Conservation (phyloP, 2,329 filamentous ascomycete species). For the Didymellaceae sp. region DNA sequence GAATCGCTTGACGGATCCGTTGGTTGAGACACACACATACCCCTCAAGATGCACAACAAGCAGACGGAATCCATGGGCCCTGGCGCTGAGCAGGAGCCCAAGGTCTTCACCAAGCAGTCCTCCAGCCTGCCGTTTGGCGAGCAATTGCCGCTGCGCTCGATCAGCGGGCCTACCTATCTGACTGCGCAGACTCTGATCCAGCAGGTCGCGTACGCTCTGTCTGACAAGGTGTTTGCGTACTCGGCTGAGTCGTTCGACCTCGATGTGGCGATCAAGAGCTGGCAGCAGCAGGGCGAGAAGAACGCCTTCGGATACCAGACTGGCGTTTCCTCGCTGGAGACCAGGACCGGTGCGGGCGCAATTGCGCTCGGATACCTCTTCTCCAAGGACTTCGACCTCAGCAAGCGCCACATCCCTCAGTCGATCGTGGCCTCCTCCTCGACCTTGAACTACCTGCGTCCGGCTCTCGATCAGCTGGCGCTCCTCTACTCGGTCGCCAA, state of each 20-base stretch:
- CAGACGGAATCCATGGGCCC: constrained; percentile 47
- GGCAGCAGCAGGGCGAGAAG: constrained; percentile 71
- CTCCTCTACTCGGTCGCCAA: constrained; percentile 90
- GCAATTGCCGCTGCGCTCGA: constrained; percentile 60
- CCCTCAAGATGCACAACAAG: constrained; percentile 48
- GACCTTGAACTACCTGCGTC: constrained; percentile 78
- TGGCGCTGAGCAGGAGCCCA: constrained; percentile 41
- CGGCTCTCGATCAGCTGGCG: constrained; percentile 88
- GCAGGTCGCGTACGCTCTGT: constrained; percentile 93
- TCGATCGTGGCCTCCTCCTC: constrained; percentile 86
- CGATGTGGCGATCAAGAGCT: constrained; percentile 80
- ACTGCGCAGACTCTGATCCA: constrained; percentile 94
- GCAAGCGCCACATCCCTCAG: constrained; percentile 90
- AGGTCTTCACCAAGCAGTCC: constrained; percentile 52
- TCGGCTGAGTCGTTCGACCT: constrained; percentile 93
- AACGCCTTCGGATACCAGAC: constrained; percentile 87
- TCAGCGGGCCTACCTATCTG: constrained; percentile 88
- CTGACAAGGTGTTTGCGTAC: constrained; percentile 97
- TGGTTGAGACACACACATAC: constrained; percentile 19
- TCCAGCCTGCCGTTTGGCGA: constrained; percentile 61
- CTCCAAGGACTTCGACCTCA: constrained; percentile 92
- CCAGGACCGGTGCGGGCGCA: constrained; percentile 84
- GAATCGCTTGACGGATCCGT: constrained; percentile 12
- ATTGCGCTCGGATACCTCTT: constrained; percentile 97
- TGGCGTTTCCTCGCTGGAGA: constrained; percentile 80